Percentiles rank a stretch among this genome's conserved stretches.
Evolutionary conservation across 768 basidiomycete genomes (phyloP).

Genomic region (Neoboletus subvelutipes): DNA sequence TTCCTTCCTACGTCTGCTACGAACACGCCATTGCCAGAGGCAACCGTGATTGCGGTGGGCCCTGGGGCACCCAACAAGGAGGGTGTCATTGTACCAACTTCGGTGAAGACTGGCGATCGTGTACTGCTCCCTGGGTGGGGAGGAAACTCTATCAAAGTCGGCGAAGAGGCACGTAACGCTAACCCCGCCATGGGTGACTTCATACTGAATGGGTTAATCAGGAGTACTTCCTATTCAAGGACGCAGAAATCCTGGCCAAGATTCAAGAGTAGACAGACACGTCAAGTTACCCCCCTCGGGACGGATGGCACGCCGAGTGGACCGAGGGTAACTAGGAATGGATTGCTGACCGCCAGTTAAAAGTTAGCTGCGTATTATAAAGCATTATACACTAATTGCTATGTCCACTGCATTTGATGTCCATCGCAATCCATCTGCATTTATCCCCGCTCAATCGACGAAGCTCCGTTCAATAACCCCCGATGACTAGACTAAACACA

Average conservation of each 20-base stretch:
- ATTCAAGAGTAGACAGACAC: constrained; percentile 73
- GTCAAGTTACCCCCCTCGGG: background rate
- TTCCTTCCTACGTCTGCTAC: constrained; percentile 93
- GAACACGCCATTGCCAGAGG: constrained; percentile 86
- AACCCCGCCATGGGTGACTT: background rate
- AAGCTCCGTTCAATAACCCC: background rate
- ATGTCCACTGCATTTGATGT: constrained; percentile 23
- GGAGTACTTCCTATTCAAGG: constrained; percentile 96
- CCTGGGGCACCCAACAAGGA: constrained; percentile 92
- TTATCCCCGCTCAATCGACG: constrained; percentile 31
- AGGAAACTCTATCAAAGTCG: constrained; percentile 92
- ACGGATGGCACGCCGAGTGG: background rate
- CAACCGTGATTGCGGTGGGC: constrained; percentile 93
- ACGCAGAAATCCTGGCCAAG: constrained; percentile 93
- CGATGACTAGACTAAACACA: background rate
- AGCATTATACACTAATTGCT: constrained; percentile 20
- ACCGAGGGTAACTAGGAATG: background rate
- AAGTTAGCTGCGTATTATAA: constrained; percentile 11
- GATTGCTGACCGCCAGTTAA: background rate
- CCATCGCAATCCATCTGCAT: constrained; percentile 22
- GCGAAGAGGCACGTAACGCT: constrained; percentile 76
- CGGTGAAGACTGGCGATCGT: constrained; percentile 86
- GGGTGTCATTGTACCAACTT: constrained; percentile 68
- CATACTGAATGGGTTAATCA: constrained; percentile 33
- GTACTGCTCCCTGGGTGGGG: constrained; percentile 97